Conservation (phyloP, 495 filamentous ascomycete genomes). For the Penicillium bialowiezense region DNA sequence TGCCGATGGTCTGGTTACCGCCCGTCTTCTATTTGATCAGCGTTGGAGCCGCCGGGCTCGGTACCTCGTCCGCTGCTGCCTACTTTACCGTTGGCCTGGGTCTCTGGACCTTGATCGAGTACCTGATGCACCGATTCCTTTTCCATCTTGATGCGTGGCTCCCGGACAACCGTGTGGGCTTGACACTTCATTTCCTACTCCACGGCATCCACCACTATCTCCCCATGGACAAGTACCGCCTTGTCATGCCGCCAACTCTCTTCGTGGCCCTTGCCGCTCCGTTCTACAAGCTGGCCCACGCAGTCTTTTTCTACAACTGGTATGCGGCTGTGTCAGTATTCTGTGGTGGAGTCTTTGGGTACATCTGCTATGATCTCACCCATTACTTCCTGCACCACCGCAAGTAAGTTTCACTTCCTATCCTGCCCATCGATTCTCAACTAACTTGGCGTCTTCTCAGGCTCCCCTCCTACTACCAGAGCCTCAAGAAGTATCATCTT, state of each 20-base stretch:
- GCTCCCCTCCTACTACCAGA: conserved; percentile 80
- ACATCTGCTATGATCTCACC: conserved; percentile 93
- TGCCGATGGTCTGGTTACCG: conserved; percentile 87
- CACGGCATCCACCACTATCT: conserved; percentile 98
- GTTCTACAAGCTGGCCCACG: conserved; percentile 90
- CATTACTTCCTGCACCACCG: conserved; percentile 99
- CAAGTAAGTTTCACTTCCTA: conserved; percentile 53
- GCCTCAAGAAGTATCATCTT: conserved; percentile 94
- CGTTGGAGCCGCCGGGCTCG: conserved; percentile 59
- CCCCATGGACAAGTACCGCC: conserved; percentile 94
- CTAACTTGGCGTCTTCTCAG: conserved; percentile 36
- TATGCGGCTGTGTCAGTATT: conserved; percentile 70
- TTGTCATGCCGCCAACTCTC: conserved; percentile 95
- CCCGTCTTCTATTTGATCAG: conserved; percentile 71
- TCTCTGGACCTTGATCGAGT: conserved; percentile 90
- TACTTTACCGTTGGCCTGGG: conserved; percentile 66
- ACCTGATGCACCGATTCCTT: conserved; percentile 82
- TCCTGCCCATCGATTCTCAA: not conserved
- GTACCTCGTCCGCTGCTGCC: conserved; percentile 37
- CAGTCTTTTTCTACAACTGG: conserved; percentile 84
- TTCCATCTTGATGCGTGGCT: conserved; percentile 93
- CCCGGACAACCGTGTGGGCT: conserved; percentile 84
- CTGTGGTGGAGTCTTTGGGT: conserved; percentile 92
- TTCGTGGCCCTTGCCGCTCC: conserved; percentile 82
- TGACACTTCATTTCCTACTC: conserved; percentile 89